Evolutionary conservation across 768 basidiomycete genomes (phyloP), one percentile per base, ranked within the genome.

Genomic region (Baorangia bicolor): DNA sequence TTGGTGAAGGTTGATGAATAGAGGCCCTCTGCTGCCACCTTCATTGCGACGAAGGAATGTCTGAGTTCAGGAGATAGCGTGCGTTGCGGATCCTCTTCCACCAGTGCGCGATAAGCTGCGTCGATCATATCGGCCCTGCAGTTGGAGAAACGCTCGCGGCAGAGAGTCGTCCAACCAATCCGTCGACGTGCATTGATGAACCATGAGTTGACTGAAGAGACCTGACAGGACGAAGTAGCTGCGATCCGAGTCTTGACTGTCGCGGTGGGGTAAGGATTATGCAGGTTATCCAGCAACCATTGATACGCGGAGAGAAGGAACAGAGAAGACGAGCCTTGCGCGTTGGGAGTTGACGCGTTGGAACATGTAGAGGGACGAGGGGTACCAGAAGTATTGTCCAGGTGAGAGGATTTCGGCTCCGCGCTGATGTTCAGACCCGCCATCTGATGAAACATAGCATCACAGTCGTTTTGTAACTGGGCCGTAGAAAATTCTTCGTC

Each of bases 111-210:
- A 34, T 55, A 63, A 5, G 74, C 74, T 2, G 70, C 64, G 3
- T 69, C 65, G 0, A 72, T 18, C 23, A 67, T 64, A 14, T 71
- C 71, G 1, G 61, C 56, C 11, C 67, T 57, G 13, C 67, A 63
- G 10, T 59, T 66, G 9, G 60, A 51, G 20, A 75, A 71, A 33
- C 25, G 28, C 3, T 65, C 60, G 1, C 69, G 70, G 5, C 78
- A 75, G 0, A 82, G 48, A 0, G 51, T 14, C 11, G 76, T 82
- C 83, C 83, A 85, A 0, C 82, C 82, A 0, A 83, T 83, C 0
- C 81, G 75, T 21, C 76, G 77, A 1, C 83, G 75, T 2, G 68
- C 71, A 9, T 77, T 75, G 20, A 73, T 58, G 31, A 84, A 84
- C 83, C 83, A 84, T 0, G 64, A 58, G 37, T 77, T 75, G 40